Evolutionary conservation across 768 basidiomycete species (phyloP), one percentile per base, ranked within the genome.

Genomic region (Mycena haematopus): DNA sequence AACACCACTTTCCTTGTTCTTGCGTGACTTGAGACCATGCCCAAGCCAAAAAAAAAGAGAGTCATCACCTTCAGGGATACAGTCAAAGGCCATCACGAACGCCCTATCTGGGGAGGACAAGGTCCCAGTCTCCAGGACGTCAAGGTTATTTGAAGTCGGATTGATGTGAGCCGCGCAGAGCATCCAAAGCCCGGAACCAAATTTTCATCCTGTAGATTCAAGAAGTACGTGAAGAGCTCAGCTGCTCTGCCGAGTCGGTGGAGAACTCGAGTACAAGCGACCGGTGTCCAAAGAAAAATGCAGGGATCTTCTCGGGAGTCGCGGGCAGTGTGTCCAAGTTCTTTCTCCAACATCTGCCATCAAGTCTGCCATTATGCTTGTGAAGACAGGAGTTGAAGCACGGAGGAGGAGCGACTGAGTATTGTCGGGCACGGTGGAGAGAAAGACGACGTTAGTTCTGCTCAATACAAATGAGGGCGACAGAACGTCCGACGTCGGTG

Each of bases 261-360:
- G 79, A 75, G 68, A 78, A 78, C 1, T 78, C 79, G 24, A 87
- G 72, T 69, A 84, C 70, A 0, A 86, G 86, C 40, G 86, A 86
- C 9, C 89, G 88, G 75, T 91, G 89, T 5, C 81, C 87, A 64
- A 92, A 90, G 80, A 90, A 93, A 78, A 93, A 89, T 0, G 85
- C 78, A 0, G 91, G 91, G 22, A 92, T 89, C 42, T 82, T 82
- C 22, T 80, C 72, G 5, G 85, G 84, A 0, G 81, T 83, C 5
- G 80, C 68, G 0, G 89, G 87, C 0, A 90, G 79, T 0, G 78
- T 74, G 2, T 84, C 80, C 6, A 90, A 79, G 3, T 84, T 85
- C 46, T 77, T 77, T 24, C 44, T 73, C 87, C 87, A n/a, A n/a
- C n/a, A 89, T 62, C 78, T 76, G 0, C 69, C 62, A 27, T 42